Evolutionary conservation across 306 rosid species (phyloP).

Genomic region (Medicago lupulina): DNA sequence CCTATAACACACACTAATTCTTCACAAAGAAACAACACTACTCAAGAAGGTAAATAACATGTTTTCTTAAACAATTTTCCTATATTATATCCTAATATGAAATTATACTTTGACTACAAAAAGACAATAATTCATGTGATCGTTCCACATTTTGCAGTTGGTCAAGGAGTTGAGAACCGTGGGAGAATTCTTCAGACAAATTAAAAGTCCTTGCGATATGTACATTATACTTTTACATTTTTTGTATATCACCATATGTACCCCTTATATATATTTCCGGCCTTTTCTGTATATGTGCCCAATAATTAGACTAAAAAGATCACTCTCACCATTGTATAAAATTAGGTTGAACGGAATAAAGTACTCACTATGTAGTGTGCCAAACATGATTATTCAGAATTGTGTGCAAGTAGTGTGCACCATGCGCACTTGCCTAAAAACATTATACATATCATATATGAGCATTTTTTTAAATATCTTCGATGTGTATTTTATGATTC

Average conservation of each 20-base stretch:
- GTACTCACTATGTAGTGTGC: neutral
- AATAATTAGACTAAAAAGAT: conserved; percentile 38
- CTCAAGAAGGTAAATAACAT: conserved; percentile 53
- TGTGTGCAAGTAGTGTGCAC: neutral
- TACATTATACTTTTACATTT: neutral
- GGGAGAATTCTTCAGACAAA: conserved; percentile 81
- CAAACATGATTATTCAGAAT: no score
- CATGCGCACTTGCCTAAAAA: no score
- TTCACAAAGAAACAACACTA: conserved; percentile 40
- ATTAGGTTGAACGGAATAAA: conserved; percentile 37
- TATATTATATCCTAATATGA: neutral
- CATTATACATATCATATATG: no score
- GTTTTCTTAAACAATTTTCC: neutral
- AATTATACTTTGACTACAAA: conserved; percentile 21
- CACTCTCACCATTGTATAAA: conserved; percentile 38
- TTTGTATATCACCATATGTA: conserved; percentile 27
- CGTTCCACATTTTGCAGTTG: conserved; percentile 58
- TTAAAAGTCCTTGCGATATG: conserved; percentile 36
- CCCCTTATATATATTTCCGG: neutral
- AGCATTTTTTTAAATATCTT: no score
- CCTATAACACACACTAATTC: conserved; percentile 43
- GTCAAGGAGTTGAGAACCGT: conserved; percentile 57
- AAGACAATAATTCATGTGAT: conserved; percentile 30
- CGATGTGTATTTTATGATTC: no score
- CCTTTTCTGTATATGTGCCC: conserved; percentile 28